These are phyloP conservation scores for Fraxinus anomala DNA, from an alignment of 257 asterid species.

Conservation along the genomic window DNA sequence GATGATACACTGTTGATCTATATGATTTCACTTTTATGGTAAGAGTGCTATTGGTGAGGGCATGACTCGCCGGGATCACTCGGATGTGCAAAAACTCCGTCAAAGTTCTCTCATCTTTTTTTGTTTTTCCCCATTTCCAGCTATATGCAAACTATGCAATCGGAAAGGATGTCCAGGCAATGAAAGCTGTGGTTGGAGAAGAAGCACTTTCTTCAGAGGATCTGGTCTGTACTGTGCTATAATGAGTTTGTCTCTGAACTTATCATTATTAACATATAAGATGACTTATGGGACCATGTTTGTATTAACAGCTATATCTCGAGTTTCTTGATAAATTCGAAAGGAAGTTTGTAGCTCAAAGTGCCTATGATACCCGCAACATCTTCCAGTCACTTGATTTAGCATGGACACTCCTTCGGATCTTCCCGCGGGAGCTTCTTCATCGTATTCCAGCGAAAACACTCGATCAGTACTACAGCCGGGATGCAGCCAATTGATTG, in stretches of 20 bases:
- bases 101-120: not conserved
- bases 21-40: constrained; percentile 31
- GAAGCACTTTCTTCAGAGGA: constrained; percentile 91
- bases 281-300: constrained; percentile 20
- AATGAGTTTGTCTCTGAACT: constrained; percentile 1
- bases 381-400: constrained; percentile 91
- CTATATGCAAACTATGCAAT: constrained; percentile 83
- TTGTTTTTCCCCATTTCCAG: constrained; percentile 28
- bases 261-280: constrained; percentile 2
- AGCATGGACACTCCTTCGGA: constrained; percentile 99
- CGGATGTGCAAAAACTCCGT: constrained; percentile 47
- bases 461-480: constrained; percentile 7
- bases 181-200: constrained; percentile 92
- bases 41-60: constrained; percentile 99
- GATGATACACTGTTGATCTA: constrained; percentile 14
- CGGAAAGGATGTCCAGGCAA: constrained; percentile 85
- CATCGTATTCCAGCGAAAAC: constrained; percentile 60
- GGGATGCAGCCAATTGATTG: not conserved
- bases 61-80: constrained; percentile 94
- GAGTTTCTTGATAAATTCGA: constrained; percentile 84
- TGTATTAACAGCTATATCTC: constrained; percentile 58
- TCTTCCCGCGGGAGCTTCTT: constrained; percentile 95
- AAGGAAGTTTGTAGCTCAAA: constrained; percentile 81
- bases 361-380: constrained; percentile 91
- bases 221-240: constrained; percentile 45